phyloP scores from a whole-genome alignment of 148 eudicot genomes.

The Rheum nobile region DNA sequence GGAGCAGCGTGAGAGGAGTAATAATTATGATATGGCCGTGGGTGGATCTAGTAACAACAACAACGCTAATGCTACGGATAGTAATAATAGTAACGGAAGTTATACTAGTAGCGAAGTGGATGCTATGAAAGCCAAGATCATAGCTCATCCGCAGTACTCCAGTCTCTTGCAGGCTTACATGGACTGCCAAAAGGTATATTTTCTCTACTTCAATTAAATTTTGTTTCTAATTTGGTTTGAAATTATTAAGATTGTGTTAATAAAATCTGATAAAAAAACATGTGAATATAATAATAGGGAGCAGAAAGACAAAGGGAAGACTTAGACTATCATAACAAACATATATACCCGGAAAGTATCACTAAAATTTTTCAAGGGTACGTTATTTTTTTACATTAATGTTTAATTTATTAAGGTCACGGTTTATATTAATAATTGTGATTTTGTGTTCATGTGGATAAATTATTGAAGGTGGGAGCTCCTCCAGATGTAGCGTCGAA shows the following conservation, averaged over 20 bases:
- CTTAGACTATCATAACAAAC: not conserved
- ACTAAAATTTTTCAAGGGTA: too few species aligned
- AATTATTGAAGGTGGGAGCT: conserved; percentile 62
- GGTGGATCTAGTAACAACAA: not conserved
- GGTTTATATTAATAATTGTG: not conserved
- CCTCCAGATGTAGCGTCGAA: conserved; percentile 76
- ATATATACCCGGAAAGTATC: too few species aligned
- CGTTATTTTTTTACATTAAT: too few species aligned
- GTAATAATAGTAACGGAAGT: not conserved
- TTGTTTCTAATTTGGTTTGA: not conserved
- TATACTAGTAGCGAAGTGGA: conserved; percentile 27
- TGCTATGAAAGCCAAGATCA: conserved; percentile 73
- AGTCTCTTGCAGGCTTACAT: conserved; percentile 79
- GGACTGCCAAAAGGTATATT: conserved; percentile 82
- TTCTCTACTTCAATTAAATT: too few species aligned
- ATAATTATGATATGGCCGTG: not conserved
- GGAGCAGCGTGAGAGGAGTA: not conserved
- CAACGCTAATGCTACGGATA: not conserved
- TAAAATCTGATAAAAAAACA: not conserved
- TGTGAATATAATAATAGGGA: not conserved
- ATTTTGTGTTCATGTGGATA: not conserved
- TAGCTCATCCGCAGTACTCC: conserved; percentile 86
- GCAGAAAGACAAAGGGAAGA: not conserved
- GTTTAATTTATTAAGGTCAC: not conserved
- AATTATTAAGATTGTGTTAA: too few species aligned